phyloP scores from a whole-genome alignment of 768 basidiomycete genomes.

The Pisolithus tinctorius region DNA sequence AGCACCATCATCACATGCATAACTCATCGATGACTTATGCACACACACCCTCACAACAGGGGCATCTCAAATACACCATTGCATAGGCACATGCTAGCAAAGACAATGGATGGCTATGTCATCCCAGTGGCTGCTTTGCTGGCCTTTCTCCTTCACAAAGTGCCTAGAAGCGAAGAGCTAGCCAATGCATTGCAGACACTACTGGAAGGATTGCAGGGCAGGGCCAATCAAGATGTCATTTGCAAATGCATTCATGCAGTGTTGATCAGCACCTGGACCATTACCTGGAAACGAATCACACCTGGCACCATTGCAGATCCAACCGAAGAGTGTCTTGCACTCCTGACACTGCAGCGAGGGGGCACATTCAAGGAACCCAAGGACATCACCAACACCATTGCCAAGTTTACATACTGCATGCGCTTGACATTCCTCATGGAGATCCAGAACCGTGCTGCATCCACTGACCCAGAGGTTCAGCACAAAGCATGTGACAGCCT shows the following conservation, averaged over 20 bases:
- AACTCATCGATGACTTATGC: neutral
- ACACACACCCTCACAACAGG: neutral
- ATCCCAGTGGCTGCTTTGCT: too few species aligned
- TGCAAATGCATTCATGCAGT: neutral
- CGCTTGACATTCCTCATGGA: neutral
- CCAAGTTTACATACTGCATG: conserved; percentile 5
- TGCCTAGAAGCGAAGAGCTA: too few species aligned
- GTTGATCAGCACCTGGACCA: neutral
- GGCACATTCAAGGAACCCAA: conserved; percentile 1
- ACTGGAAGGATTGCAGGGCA: too few species aligned
- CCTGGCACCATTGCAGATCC: neutral
- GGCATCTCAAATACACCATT: neutral
- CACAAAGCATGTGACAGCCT: neutral
- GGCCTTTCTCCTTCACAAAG: too few species aligned
- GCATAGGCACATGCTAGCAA: neutral
- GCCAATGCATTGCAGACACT: too few species aligned
- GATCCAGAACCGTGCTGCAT: neutral
- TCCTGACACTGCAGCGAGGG: neutral
- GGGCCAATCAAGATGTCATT: neutral
- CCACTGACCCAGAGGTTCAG: neutral
- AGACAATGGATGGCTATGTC: too few species aligned
- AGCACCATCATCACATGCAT: neutral
- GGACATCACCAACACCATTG: neutral
- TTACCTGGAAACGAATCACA: neutral
- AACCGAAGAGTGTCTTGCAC: neutral